Evolutionary conservation across 2,329 filamentous ascomycete genomes (phyloP), one percentile per base, ranked within the genome.

Genomic region (Alternaria consortialis): DNA sequence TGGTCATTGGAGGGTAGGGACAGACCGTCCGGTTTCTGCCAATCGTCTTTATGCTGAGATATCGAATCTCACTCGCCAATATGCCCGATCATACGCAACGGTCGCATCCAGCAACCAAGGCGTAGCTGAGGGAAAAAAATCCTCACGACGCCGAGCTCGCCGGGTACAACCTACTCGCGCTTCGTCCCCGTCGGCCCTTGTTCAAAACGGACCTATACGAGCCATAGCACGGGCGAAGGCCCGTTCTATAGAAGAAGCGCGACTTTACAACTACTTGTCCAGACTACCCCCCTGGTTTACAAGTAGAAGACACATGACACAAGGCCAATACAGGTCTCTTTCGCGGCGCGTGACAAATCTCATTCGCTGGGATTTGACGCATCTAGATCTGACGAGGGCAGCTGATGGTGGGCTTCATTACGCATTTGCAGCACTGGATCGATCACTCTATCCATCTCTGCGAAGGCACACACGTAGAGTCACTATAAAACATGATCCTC

Each of bases 311-410:
- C 51, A 58, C 17, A 53, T 64, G 20, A 59, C 54, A 42, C 51
- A 70, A 31, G 75, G 74, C n/a, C 68, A 67, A 44, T 77, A 76
- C 56, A 58, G 75, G 31, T 74, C 74, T 17, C 60, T 77, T 25
- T 44, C 39, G 15, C 74, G 75, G 15, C 69, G 73, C 13, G 60
- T 75, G n/a, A 48, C 64, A 52, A 69, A 64, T 23, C 63, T 71
- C 23, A 29, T 50, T 25, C 55, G 48, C 3, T 69, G 68, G 66
- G 25, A 63, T 27, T 12, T 40, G 4, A 62, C 54, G 6, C 20
- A 29, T 2, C 29, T 66, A 25, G 62, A 71, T 27, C 53, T 72
- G 42, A 53, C 23, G 5, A 54, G 15, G 32, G 6, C 29, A 31
- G 23, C 34, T 32, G 20, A 43, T 39, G 23, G 23, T 17, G 53